Percentiles rank a stretch among this genome's conserved stretches.
Evolutionary conservation across 2,329 filamentous ascomycete species (phyloP).

Genomic region (Plectosphaerella sp.): DNA sequence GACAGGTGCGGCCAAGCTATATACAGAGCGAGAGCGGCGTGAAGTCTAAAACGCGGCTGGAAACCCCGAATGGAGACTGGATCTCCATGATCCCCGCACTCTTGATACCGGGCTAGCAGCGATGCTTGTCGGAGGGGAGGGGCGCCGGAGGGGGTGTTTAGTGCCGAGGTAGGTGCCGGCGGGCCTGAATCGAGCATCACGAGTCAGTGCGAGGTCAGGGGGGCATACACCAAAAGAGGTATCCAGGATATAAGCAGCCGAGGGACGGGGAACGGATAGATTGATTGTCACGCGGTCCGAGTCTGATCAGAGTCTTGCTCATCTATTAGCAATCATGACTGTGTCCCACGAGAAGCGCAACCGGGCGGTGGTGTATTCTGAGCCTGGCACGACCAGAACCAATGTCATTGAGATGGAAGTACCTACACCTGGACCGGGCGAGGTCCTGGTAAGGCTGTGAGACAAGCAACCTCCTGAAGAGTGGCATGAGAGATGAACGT

Average conservation of each 20-base stretch:
- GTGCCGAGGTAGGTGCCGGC: constrained; percentile 1
- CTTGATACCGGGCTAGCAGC: background rate
- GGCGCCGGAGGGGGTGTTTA: background rate
- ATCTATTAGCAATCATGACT: background rate
- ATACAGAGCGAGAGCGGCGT: background rate
- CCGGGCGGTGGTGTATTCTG: constrained; percentile 17
- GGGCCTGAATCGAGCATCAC: constrained; percentile 1
- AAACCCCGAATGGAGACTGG: too few relatives aligned
- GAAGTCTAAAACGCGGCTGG: too few relatives aligned
- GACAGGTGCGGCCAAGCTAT: background rate
- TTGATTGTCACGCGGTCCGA: too few relatives aligned
- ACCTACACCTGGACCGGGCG: constrained; percentile 16
- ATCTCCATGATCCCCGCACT: background rate
- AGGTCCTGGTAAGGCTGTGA: constrained; percentile 19
- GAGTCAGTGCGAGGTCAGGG: background rate
- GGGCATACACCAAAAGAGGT: background rate
- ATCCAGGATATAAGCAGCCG: too few relatives aligned
- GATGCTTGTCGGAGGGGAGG: too few relatives aligned
- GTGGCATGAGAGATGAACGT: too few relatives aligned
- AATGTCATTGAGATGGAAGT: constrained; percentile 18
- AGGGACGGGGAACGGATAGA: too few relatives aligned
- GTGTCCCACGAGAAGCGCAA: constrained; percentile 5
- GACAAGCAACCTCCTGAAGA: background rate
- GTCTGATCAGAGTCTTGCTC: background rate
- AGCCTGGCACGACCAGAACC: constrained; percentile 19